Base-by-base conservation (phyloP, 2,329 filamentous ascomycete genomes). In the Cladosporium cucumerinum region DNA sequence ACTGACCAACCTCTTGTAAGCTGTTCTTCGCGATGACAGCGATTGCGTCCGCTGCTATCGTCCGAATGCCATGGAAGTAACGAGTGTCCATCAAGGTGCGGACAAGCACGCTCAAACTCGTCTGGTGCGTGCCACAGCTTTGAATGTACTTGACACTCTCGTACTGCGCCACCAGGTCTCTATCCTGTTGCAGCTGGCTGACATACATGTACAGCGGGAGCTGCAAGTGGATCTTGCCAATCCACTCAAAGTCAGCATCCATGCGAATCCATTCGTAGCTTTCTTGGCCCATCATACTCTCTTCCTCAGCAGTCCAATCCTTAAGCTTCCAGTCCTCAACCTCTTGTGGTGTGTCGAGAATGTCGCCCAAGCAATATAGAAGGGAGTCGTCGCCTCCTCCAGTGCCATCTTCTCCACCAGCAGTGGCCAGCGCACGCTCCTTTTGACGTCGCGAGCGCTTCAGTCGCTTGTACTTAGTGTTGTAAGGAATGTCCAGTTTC, bases 191-290 rank as follows among this genome's bases (percentile, higher is more conserved):
- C 67, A 99, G 82, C 77, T 99, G 95, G 25, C 95, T 97, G 65
- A 97, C 87, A 75, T 95, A 97, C 96, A 99, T 99, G 82, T 98
- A 98, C 5, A 92, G 87, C 54, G 92, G 92, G 84, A 97, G 92
- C 68, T 89, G 89, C 57, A 89, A 80, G 66, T 89, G 88, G 77
- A 96, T 91, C 70, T 89, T 89, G 78, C 91, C 95, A 65, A 97
- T 89, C 95, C 95, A 99, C 76, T 99, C 95, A 70, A 98, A 98
- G 78, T 99, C 96, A 18, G 94, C 93, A 77, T 99, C 95, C 79
- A 98, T 91, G 23, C 95, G 89, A 71, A 99, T 96, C 95, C 96
- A 99, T 76, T 99, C 95, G 73, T 97, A 99, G 0, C 92, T 96
- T 75, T 99, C 95, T 69, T 93, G 88, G 64, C 95, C 92, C 93